These are phyloP conservation scores for Ceratonia siliqua DNA, from an alignment of 306 rosid genomes.

Conservation along the genomic window DNA sequence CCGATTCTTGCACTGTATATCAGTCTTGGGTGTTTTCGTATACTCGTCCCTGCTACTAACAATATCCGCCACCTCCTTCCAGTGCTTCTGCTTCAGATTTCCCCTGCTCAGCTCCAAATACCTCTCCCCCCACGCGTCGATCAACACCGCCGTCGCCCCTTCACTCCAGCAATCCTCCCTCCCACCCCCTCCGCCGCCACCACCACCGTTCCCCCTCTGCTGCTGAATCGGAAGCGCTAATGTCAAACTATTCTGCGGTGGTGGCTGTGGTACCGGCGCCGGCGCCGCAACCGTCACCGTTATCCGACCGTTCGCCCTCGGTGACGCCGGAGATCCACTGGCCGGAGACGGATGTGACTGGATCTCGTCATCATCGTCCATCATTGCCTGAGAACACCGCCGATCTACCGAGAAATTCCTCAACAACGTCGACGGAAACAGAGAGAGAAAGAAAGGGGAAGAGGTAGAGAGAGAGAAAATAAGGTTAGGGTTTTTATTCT, in stretches of 20 bases:
- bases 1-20: conserved; percentile 94
- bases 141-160: conserved; percentile 87
- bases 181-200: conserved; percentile 52
- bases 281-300: conserved; percentile 87
- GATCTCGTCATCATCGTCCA: conserved; percentile 95
- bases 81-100: conserved; percentile 95
- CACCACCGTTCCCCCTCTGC: conserved; percentile 39
- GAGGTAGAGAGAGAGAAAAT: neutral
- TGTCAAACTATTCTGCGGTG: conserved; percentile 48
- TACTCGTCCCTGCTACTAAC: conserved; percentile 79
- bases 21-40: conserved; percentile 68
- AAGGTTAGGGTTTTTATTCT: conserved; percentile 43
- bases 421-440: neutral
- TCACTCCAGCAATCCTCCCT: conserved; percentile 99
- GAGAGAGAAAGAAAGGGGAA: conserved; percentile 23
- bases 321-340: conserved; percentile 70
- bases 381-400: conserved; percentile 29
- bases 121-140: conserved; percentile 99
- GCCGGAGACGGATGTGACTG: conserved; percentile 66
- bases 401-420: conserved; percentile 40
- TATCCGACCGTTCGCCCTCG: conserved; percentile 61
- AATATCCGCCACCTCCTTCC: conserved; percentile 96
- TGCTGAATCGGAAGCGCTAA: conserved; percentile 67
- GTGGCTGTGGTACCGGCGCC: conserved; percentile 35
- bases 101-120: conserved; percentile 91